Evolutionary conservation across 2,329 filamentous ascomycete species (phyloP), one percentile per base, ranked within the genome.

Genomic region (Arthrobotrys megalospora): DNA sequence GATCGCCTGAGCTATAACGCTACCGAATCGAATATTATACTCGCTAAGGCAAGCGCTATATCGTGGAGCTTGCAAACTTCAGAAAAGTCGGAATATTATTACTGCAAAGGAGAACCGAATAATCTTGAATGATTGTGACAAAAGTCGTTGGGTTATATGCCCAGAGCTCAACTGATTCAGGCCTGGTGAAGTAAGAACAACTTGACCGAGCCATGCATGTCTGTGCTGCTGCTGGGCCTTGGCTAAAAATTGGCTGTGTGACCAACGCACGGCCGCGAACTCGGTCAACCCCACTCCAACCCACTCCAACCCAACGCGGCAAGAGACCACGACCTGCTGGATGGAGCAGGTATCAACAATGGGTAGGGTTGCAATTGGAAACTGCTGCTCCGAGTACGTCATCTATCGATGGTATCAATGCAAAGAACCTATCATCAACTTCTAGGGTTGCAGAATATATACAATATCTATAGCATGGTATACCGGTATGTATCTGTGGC

Each of bases 321-420:
- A 55, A 28, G 21, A n/a, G 21, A 60, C 36, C 6, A 24, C 55
- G 55, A 43, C 55, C 55, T 60, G 19, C 55, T 60, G 11, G 36
- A 60, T 24, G 55, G 36, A 60, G 55, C 55, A 60, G 55, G 55
- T 60, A 60, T 43, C 55, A 16, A 11, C 55, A 8, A 10, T 10
- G 34, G 12, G 24, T 28, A 43, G 11, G 36, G 55, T 36, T 60
- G 14, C 55, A 60, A 43, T 43, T 10, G 45, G 55, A 60, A 58
- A 32, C 52, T 58, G 11, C 36, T 43, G 21, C 55, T 60, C 32
- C 11, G 16, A 43, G 34, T 6, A 60, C 11, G 34, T 43, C 36
- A 60, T 28, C 19, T n/a, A 16, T 41, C 19, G 10, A 24, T 45
- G n/a, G 1, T 16, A 45, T 3, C 41, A 43, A n/a, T 43, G 41